Evolutionary conservation across 2,329 filamentous ascomycete species (phyloP), one percentile per base, ranked within the genome.

Genomic region (Diaporthe helianthi): DNA sequence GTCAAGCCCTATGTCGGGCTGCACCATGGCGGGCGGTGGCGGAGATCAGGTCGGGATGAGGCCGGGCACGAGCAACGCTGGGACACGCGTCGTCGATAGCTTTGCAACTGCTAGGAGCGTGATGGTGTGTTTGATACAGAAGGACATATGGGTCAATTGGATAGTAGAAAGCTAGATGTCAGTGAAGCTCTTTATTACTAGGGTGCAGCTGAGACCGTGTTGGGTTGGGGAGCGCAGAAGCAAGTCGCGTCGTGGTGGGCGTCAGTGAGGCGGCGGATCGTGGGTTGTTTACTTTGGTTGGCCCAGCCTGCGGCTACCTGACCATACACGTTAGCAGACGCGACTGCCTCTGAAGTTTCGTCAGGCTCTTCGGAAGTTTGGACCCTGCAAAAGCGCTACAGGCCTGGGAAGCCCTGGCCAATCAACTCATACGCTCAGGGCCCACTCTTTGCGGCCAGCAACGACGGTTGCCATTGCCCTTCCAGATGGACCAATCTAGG

Each of bases 1-100:
- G 81, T 96, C 92, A 81, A 97, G 87, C 78, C 81, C 85, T 75
- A 84, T 86, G 76, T 90, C 90, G 49, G 87, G 86, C 73, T 87
- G 86, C 70, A 86, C 87, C 90, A 93, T 93, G 74, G 76, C 83
- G 79, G 70, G 44, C 26, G 71, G n/a, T 47, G 38, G 71, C 65
- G 67, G 67, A 71, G 71, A 74, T 76, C 71, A 65, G 51, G 65
- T n/a, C 24, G 33, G 38, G 52, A 22, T 54, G 66, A 29, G n/a
- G 65, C 15, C 10, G 52, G 41, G 49, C 33, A 24, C 24, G 51
- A 33, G 41, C 60, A 60, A 38, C 51, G 33, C 38, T 13, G 31
- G 31, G 31, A 64, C 55, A 71, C 70, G 70, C 70, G 70, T 66
- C 55, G 63, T 26, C 17, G 47, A 38, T 46, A 13, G 36, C 61